Base-by-base conservation (phyloP, 1,139 yeast genomes). In the Tardiomyces digboiensis region DNA sequence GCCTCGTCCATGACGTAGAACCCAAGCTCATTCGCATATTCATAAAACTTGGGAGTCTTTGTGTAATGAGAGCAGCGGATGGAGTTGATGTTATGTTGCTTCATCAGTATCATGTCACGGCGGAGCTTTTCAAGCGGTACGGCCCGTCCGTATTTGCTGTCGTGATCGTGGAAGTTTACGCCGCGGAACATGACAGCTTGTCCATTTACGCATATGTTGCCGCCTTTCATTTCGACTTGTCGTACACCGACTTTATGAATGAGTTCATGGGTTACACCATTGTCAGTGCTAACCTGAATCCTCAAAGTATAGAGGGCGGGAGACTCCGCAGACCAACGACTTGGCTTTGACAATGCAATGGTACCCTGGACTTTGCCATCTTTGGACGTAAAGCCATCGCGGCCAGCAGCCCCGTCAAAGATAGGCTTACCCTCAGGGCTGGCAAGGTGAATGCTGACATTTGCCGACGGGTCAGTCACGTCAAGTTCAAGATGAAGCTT, bases 1-100 rank as follows among this genome's bases (percentile, higher is more conserved):
- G n/a, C 64, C 49, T 65, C 70, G 44, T 64, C 67, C 26, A 65
- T 51, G n/a, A 65, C 66, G 56, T 65, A 65, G 26, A 65, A 55
- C 4, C 69, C 69, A 7, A 54, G 49, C 22, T 49, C 46, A 44
- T 64, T 62, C 12, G 59, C 58, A 50, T 55, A 52, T 38, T 46
- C 41, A 13, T 46, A 38, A 19, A 54, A 41, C n/a, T 47, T 40
- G 8, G 59, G 59, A 39, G 55, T 57, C 6, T 58, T 53, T 7
- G 70, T 70, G 40, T 66, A 65, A 48, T 66, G 70, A 2, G 68
- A 59, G 20, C 67, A 59, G 23, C 70, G 53, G 21, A 66, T 54
- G 2, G 69, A 65, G 49, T 66, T 65, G 44, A 65, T 57, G 44
- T 65, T 65, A 52, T 60, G 56, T 41, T 53, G 50, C 49, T 65